A percentile compares a stretch with the other conserved stretches of the same genome.
phyloP scores from a whole-genome alignment of 768 basidiomycete genomes.

The Tulasnella sp. region DNA sequence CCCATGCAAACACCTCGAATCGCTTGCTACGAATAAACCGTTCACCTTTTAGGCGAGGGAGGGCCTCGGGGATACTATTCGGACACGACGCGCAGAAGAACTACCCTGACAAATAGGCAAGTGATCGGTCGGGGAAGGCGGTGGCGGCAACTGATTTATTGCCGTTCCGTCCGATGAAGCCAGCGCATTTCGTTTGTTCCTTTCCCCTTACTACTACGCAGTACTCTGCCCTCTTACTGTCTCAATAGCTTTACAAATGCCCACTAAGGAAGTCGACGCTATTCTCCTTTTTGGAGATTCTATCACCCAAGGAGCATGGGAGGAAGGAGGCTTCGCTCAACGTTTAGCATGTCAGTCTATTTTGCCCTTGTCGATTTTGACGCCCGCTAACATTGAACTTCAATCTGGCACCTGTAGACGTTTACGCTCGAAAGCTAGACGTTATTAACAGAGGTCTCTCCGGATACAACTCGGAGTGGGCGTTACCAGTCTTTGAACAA shows the following conservation, averaged over 20 bases:
- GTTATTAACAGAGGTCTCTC: conserved; percentile 77
- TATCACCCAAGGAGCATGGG: conserved; percentile 64
- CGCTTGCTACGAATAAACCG: no score
- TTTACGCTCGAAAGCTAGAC: conserved; percentile 73
- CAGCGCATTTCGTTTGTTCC: neutral
- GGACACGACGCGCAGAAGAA: neutral
- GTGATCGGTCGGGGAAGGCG: neutral
- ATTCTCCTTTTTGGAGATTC: conserved; percentile 79
- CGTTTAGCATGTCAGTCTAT: conserved; percentile 50
- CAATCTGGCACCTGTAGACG: conserved; percentile 41
- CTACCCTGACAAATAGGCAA: neutral
- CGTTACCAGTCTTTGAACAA: conserved; percentile 67
- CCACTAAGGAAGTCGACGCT: conserved; percentile 34
- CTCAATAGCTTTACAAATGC: neutral
- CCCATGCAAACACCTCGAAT: no score
- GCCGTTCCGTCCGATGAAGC: neutral
- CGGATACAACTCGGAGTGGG: conserved; percentile 87
- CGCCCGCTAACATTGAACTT: conserved; percentile 18
- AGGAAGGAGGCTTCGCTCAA: conserved; percentile 54
- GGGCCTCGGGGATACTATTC: neutral
- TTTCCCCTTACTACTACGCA: neutral
- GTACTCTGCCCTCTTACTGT: neutral
- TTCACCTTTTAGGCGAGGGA: neutral
- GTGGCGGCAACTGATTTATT: neutral
- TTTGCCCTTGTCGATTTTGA: neutral